These are phyloP conservation scores for Jamesozyma lodderae DNA, from an alignment of 805 yeast genomes.

Conservation along the genomic window DNA sequence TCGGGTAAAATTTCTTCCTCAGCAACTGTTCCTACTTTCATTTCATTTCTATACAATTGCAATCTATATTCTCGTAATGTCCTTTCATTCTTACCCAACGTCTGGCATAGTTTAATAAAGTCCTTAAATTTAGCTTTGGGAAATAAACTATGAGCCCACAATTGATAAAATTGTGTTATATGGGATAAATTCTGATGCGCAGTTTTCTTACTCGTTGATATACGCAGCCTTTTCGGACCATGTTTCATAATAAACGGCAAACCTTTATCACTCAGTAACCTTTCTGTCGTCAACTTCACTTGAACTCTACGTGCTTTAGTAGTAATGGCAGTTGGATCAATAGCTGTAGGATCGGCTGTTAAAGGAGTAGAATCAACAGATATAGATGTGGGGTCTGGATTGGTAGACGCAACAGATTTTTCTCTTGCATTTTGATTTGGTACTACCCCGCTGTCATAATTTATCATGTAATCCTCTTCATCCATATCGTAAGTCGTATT, in stretches of 20 bases:
- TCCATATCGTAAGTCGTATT: slow-evolving; percentile 2
- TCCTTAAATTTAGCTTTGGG: slow-evolving; percentile 76
- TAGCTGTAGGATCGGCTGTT: slow-evolving; percentile 10
- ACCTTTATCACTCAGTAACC: slow-evolving; percentile 47
- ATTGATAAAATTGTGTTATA: slow-evolving; percentile 49
- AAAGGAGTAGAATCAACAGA: too few relatives aligned
- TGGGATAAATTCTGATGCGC: slow-evolving; percentile 23
- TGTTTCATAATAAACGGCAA: slow-evolving; percentile 41
- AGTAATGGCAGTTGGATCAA: slow-evolving; percentile 23
- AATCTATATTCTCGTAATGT: slow-evolving; percentile 37
- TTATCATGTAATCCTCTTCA: slow-evolving; percentile 5
- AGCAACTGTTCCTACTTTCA: slow-evolving; percentile 10
- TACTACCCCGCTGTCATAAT: background rate
- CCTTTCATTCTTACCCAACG: slow-evolving; percentile 38
- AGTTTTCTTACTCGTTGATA: slow-evolving; percentile 21
- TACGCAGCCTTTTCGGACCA: slow-evolving; percentile 28
- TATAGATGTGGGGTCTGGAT: slow-evolving; percentile 1
- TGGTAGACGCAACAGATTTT: slow-evolving; percentile 1
- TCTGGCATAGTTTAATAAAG: slow-evolving; percentile 46
- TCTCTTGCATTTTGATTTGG: too few relatives aligned
- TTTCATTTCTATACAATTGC: slow-evolving; percentile 33
- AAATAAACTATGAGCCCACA: slow-evolving; percentile 68
- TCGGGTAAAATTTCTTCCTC: slow-evolving; percentile 4
- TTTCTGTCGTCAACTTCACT: slow-evolving; percentile 45
- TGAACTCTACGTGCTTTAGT: slow-evolving; percentile 20